Evolutionary conservation across 192 early-diverging fungal species (phyloP).

Genomic region (Haplosporangium gracile): DNA sequence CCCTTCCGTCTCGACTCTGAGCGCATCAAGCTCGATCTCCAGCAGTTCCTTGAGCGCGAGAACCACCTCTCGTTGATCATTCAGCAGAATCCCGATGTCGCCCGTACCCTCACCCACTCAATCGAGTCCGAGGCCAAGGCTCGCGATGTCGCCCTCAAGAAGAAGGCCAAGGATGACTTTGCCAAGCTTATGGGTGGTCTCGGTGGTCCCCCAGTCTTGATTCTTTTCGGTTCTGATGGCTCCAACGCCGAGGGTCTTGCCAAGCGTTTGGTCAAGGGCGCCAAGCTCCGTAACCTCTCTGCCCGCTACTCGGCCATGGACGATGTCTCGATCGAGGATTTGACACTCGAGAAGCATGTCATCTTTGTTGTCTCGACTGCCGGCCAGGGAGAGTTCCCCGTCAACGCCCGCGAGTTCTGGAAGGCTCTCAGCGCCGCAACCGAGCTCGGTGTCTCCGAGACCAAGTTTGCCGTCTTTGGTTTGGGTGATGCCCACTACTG

Average conservation of each 20-base stretch:
- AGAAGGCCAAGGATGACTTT: slow-evolving; percentile 75
- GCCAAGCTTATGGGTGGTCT: slow-evolving; percentile 79
- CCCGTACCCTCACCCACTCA: slow-evolving; percentile 65
- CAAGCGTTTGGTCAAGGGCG: slow-evolving; percentile 86
- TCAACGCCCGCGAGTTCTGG: slow-evolving; percentile 91
- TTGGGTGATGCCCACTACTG: slow-evolving; percentile 97
- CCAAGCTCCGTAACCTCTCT: slow-evolving; percentile 86
- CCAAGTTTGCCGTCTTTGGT: slow-evolving; percentile 87
- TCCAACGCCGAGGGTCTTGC: slow-evolving; percentile 89
- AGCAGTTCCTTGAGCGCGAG: slow-evolving; percentile 87
- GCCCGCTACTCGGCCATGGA: slow-evolving; percentile 87
- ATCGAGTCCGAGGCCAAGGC: slow-evolving; percentile 75
- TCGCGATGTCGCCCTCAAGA: slow-evolving; percentile 73
- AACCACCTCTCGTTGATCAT: slow-evolving; percentile 86
- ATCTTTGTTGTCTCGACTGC: slow-evolving; percentile 88
- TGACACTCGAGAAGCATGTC: slow-evolving; percentile 83
- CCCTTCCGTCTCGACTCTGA: slow-evolving; percentile 82
- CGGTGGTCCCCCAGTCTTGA: slow-evolving; percentile 82
- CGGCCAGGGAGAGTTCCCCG: slow-evolving; percentile 97
- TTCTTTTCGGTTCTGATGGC: slow-evolving; percentile 93
- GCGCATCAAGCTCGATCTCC: slow-evolving; percentile 82
- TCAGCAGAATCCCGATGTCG: slow-evolving; percentile 72
- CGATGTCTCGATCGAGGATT: slow-evolving; percentile 83
- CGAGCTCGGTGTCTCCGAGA: slow-evolving; percentile 73
- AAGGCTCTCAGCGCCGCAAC: slow-evolving; percentile 76